Conservation (phyloP, 2,329 filamentous ascomycete species). For the Aspergillus sp. region DNA sequence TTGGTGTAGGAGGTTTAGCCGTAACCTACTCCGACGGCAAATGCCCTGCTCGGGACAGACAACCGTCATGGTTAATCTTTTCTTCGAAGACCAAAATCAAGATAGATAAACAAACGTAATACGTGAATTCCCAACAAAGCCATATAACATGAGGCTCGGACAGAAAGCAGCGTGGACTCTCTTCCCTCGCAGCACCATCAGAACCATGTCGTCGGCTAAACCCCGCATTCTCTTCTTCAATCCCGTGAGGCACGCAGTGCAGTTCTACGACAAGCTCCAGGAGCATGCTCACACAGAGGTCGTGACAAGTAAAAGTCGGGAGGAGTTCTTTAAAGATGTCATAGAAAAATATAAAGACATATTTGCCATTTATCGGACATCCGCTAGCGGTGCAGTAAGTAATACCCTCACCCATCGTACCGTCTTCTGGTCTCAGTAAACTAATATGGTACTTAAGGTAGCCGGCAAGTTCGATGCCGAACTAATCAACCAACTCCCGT, state of each 20-base stretch:
- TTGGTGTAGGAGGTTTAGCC: no score
- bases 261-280: neutral
- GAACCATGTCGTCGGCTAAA: neutral
- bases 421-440: neutral
- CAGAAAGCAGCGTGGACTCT: no score
- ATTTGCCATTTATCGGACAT: slow-evolving; percentile 4
- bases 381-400: slow-evolving; percentile 4
- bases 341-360: neutral
- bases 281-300: neutral
- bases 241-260: slow-evolving; percentile 4
- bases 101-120: no score
- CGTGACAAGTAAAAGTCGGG: neutral
- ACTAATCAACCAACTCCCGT: neutral
- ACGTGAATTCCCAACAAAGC: no score
- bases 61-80: no score
- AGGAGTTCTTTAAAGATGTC: neutral
- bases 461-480: slow-evolving; percentile 6
- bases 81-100: no score
- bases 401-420: neutral
- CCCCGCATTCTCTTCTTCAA: slow-evolving; percentile 9
- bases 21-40: no score
- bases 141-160: no score
- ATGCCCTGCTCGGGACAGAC: no score
- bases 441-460: neutral
- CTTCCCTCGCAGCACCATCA: no score